phyloP scores from a whole-genome alignment of 1,284 basidiomycete genomes.

The Pseudozyma sp. region DNA sequence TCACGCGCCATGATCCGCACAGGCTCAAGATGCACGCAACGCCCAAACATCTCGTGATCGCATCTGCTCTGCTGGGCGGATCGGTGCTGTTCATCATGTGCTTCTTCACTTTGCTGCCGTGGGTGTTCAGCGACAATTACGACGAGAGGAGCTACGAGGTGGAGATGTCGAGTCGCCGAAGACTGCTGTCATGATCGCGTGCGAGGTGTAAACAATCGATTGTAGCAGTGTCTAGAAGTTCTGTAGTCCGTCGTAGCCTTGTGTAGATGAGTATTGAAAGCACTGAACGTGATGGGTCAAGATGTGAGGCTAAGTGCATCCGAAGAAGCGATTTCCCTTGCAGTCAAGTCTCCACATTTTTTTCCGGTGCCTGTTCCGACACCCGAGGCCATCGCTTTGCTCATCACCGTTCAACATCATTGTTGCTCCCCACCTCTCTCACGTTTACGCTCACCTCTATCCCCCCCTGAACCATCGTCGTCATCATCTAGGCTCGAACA shows the following conservation, averaged over 20 bases:
- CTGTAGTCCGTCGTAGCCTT: too few species aligned
- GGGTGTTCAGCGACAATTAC: slow-evolving; percentile 32
- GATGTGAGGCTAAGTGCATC: too few species aligned
- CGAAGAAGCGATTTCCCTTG: too few species aligned
- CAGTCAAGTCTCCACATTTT: too few species aligned
- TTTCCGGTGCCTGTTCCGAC: not conserved
- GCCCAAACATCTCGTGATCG: slow-evolving; percentile 47
- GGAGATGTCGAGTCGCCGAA: slow-evolving; percentile 32
- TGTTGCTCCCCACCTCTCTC: too few species aligned
- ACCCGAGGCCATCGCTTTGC: not conserved
- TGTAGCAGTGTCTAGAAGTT: too few species aligned
- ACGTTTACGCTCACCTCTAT: not conserved
- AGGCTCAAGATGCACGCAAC: slow-evolving; percentile 47
- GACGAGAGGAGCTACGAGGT: slow-evolving; percentile 22
- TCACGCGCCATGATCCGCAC: slow-evolving; percentile 14
- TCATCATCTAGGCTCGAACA: not conserved
- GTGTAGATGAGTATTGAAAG: too few species aligned
- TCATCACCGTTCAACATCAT: not conserved
- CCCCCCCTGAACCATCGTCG: not conserved
- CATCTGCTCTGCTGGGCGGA: slow-evolving; percentile 40
- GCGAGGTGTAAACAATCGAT: not conserved
- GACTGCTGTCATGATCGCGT: slow-evolving; percentile 18
- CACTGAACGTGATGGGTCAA: too few species aligned
- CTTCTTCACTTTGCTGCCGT: slow-evolving; percentile 43
- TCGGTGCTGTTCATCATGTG: slow-evolving; percentile 26